These are phyloP conservation scores for Lecanicillium sp. DNA, from an alignment of 2,329 filamentous ascomycete genomes.

Conservation along the genomic window DNA sequence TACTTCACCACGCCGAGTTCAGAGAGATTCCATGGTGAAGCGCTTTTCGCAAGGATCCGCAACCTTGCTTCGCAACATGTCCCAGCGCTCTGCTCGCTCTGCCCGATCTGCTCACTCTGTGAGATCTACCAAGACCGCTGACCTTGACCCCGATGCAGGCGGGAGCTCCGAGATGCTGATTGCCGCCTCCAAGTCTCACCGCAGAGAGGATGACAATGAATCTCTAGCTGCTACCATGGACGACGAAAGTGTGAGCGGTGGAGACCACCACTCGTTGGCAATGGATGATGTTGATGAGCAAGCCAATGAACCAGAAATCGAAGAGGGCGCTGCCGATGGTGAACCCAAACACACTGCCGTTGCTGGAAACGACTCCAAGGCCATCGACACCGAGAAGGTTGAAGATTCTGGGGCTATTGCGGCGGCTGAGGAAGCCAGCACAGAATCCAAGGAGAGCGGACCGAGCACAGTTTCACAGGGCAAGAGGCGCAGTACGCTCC, in stretches of 20 bases:
- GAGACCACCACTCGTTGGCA: constrained; percentile 26
- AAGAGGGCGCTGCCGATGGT: too few species aligned
- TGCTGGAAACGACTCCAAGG: too few species aligned
- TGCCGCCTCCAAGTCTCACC: constrained; percentile 20
- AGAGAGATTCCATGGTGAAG: constrained; percentile 37
- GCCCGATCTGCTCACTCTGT: too few species aligned
- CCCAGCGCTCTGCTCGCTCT: constrained; percentile 19
- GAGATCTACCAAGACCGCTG: constrained; percentile 10
- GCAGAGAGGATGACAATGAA: constrained; percentile 37
- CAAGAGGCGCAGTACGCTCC: too few species aligned
- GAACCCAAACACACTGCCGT: too few species aligned
- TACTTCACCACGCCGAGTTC: constrained; percentile 19
- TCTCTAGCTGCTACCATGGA: constrained; percentile 56
- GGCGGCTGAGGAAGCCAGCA: too few species aligned
- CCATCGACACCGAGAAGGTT: too few species aligned
- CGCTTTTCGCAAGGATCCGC: constrained; percentile 43
- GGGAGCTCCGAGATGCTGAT: constrained; percentile 44
- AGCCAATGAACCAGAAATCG: too few species aligned
- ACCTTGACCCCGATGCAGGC: constrained; percentile 20
- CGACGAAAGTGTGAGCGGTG: constrained; percentile 39
- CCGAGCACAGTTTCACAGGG: too few species aligned
- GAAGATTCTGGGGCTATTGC: too few species aligned
- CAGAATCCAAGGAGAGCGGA: too few species aligned
- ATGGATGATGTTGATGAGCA: too few species aligned
- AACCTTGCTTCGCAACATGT: constrained; percentile 33